Evolutionary conservation across 208 protist species (phyloP).

Genomic region (Herpetomonas tarakana): DNA sequence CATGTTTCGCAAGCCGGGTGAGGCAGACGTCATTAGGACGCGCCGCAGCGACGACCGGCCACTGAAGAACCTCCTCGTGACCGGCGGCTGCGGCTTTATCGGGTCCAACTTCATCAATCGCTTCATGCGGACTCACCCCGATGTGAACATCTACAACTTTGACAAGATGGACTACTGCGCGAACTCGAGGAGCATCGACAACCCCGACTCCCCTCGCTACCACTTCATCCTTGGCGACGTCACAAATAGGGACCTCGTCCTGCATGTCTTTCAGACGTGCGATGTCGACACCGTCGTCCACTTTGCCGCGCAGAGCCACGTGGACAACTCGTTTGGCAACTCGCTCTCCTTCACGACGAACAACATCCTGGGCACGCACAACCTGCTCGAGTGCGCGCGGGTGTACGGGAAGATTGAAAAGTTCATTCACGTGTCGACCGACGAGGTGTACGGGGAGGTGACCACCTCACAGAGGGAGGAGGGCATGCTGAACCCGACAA

Average conservation of each 20-base stretch:
- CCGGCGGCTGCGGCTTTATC: conserved; percentile 82
- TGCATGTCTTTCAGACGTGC: conserved; percentile 55
- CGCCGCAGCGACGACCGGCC: conserved; percentile 18
- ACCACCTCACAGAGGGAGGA: conserved; percentile 28
- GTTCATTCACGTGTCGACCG: conserved; percentile 95
- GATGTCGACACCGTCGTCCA: conserved; percentile 93
- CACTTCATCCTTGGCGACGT: conserved; percentile 88
- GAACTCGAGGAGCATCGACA: conserved; percentile 38
- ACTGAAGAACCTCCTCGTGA: conserved; percentile 60
- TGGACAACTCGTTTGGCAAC: conserved; percentile 93
- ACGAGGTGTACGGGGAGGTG: conserved; percentile 96
- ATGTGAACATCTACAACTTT: conserved; percentile 69
- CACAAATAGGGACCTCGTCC: conserved; percentile 52
- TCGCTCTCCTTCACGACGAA: conserved; percentile 91
- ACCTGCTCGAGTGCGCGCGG: conserved; percentile 82
- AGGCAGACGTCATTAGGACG: not conserved
- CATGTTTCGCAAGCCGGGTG: not conserved
- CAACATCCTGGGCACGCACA: conserved; percentile 95
- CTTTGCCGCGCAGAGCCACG: conserved; percentile 95
- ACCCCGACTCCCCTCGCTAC: conserved; percentile 45
- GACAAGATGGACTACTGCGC: conserved; percentile 94
- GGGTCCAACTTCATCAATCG: conserved; percentile 73
- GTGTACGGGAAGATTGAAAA: conserved; percentile 66
- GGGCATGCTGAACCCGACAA: conserved; percentile 89
- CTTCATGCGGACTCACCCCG: conserved; percentile 58